Conservation (phyloP, 192 early-diverging fungal species). For the Phycomyces blakesleeanus region DNA sequence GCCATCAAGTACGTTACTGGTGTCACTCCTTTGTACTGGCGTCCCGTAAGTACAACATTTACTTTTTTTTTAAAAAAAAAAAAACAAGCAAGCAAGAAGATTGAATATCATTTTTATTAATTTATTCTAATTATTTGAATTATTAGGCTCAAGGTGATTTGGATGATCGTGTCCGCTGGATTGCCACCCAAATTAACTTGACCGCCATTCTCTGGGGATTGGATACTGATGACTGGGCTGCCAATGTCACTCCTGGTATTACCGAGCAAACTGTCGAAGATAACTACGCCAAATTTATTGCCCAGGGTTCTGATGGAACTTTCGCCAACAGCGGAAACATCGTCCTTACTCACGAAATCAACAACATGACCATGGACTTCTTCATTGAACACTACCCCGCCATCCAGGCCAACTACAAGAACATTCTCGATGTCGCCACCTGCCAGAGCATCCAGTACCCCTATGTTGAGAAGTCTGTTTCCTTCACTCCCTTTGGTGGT, state of each 20-base stretch:
- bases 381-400: constrained; percentile 15
- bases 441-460: constrained; percentile 26
- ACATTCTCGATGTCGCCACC: constrained; percentile 29
- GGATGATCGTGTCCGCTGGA: constrained; percentile 47
- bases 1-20: constrained; percentile 46
- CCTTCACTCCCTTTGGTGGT: constrained; percentile 10
- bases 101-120: too few species aligned
- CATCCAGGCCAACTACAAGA: constrained; percentile 23
- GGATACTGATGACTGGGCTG: constrained; percentile 48
- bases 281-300: constrained; percentile 23
- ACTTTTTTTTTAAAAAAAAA: too few species aligned
- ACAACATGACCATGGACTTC: constrained; percentile 23
- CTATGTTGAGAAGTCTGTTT: constrained; percentile 20
- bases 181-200: constrained; percentile 42
- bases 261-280: constrained; percentile 22
- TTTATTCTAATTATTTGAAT: constrained; percentile 16
- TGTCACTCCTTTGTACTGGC: constrained; percentile 48
- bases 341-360: constrained; percentile 31
- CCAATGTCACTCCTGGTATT: constrained; percentile 10
- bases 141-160: constrained; percentile 36
- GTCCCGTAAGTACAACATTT: constrained; percentile 40
- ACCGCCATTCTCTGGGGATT: constrained; percentile 50
- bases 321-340: constrained; percentile 24
- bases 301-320: constrained; percentile 22
- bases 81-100: too few species aligned